Evolutionary conservation across 768 basidiomycete genomes (phyloP).

Genomic region (Hebeloma cylindrosporum): DNA sequence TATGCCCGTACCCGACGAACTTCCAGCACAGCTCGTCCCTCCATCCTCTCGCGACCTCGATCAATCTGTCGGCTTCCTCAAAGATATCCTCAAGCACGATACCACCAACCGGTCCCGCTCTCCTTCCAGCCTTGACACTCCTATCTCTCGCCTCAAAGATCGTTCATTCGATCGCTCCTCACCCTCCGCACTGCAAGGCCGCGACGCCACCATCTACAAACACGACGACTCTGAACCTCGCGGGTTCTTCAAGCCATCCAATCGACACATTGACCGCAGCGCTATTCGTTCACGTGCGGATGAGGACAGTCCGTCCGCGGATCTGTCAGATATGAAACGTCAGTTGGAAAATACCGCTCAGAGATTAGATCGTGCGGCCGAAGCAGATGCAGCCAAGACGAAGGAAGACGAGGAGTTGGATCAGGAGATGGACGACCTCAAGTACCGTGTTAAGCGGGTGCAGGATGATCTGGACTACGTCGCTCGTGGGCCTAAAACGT

Average conservation of each 20-base stretch:
- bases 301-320: conserved; percentile 57
- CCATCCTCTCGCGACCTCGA: conserved; percentile 90
- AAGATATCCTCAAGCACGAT: conserved; percentile 85
- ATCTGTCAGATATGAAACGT: conserved; percentile 85
- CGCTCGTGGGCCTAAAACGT: conserved; percentile 68
- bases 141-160: conserved; percentile 61
- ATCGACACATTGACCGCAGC: conserved; percentile 83
- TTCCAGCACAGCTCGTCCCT: conserved; percentile 88
- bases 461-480: conserved; percentile 92
- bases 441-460: conserved; percentile 80
- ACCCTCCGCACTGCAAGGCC: conserved; percentile 51
- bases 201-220: conserved; percentile 93
- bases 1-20: conserved; percentile 80
- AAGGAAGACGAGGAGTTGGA: conserved; percentile 91
- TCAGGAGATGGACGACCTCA: conserved; percentile 83
- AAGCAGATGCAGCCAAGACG: conserved; percentile 59
- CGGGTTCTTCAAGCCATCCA: conserved; percentile 75
- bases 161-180: conserved; percentile 67
- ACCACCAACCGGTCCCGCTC: conserved; percentile 72
- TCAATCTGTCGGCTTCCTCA: conserved; percentile 85
- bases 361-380: conserved; percentile 72
- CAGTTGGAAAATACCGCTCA: conserved; percentile 76
- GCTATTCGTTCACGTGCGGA: conserved; percentile 76
- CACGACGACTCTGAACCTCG: conserved; percentile 64
- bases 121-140: conserved; percentile 50